Evolutionary conservation across 495 filamentous ascomycete genomes (phyloP).

Genomic region (Apiosordaria backusii): DNA sequence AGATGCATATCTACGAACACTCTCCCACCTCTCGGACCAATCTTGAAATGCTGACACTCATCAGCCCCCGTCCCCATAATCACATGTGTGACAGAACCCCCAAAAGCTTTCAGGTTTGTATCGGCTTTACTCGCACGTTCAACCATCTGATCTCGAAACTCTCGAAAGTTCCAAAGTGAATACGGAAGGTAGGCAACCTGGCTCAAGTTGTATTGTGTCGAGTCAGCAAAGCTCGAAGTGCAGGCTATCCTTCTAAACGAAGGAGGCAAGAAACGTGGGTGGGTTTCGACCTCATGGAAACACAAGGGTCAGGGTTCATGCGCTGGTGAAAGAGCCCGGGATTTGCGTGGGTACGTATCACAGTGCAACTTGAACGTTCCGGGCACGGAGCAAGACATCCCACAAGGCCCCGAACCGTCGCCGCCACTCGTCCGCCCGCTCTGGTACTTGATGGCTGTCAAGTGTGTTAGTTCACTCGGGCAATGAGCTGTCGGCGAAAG

Average conservation of each 20-base stretch:
- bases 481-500: neutral
- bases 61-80: neutral
- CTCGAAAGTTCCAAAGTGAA: neutral
- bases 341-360: neutral
- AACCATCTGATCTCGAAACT: neutral
- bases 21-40: too few species aligned
- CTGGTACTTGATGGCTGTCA: neutral
- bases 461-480: neutral
- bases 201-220: neutral
- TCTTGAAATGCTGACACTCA: neutral
- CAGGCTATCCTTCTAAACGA: constrained; percentile 3
- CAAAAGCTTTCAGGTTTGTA: neutral
- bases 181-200: neutral
- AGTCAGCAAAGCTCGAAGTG: neutral
- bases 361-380: constrained; percentile 17
- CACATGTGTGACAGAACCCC: neutral
- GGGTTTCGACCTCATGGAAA: neutral
- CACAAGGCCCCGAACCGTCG: neutral
- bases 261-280: neutral
- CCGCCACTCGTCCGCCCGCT: constrained; percentile 2
- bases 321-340: neutral
- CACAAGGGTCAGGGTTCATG: constrained; percentile 17
- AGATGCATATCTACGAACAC: neutral
- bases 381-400: constrained; percentile 19
- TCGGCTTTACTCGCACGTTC: neutral